Percentiles rank a stretch among this genome's conserved stretches.
phyloP scores from a whole-genome alignment of 2,329 filamentous ascomycete species.

The Fusarium anthophilum region DNA sequence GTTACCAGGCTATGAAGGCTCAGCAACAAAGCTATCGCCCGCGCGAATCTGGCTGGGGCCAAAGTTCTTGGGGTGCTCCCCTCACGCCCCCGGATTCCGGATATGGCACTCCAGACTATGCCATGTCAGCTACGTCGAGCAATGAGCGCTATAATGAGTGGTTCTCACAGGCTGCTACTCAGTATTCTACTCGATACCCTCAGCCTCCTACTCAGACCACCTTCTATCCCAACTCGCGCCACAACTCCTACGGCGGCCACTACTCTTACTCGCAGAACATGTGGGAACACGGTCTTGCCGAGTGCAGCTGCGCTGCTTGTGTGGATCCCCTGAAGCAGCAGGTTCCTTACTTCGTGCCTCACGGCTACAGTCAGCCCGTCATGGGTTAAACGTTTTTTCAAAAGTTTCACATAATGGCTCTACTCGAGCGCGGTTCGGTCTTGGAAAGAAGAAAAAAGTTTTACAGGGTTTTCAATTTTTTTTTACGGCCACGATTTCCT shows the following conservation, averaged over 20 bases:
- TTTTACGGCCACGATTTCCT: conserved; percentile 48
- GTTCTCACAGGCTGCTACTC: conserved; percentile 58
- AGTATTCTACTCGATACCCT: conserved; percentile 57
- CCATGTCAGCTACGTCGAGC: conserved; percentile 63
- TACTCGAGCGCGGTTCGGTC: conserved; percentile 25
- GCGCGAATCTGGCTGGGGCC: conserved; percentile 57
- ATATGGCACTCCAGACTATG: conserved; percentile 69
- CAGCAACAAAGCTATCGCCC: conserved; percentile 53
- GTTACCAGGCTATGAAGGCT: conserved; percentile 57
- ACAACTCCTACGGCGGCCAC: conserved; percentile 53
- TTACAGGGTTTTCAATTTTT: conserved; percentile 34
- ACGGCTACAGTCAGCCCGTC: conserved; percentile 64
- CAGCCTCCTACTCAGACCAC: conserved; percentile 52
- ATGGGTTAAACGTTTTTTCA: conserved; percentile 55
- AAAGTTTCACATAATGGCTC: conserved; percentile 35
- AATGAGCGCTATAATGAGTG: conserved; percentile 68
- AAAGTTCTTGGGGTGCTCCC: conserved; percentile 59
- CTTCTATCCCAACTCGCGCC: conserved; percentile 53
- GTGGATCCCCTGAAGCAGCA: conserved; percentile 58
- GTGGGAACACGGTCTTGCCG: conserved; percentile 62
- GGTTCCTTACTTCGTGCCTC: conserved; percentile 58
- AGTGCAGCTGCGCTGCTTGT: conserved; percentile 62
- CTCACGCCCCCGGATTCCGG: conserved; percentile 70
- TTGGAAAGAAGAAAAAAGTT: conserved; percentile 44
- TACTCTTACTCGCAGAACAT: conserved; percentile 58